Evolutionary conservation across 2,329 filamentous ascomycete species (phyloP).

Genomic region (Elsinoe fawcettii): DNA sequence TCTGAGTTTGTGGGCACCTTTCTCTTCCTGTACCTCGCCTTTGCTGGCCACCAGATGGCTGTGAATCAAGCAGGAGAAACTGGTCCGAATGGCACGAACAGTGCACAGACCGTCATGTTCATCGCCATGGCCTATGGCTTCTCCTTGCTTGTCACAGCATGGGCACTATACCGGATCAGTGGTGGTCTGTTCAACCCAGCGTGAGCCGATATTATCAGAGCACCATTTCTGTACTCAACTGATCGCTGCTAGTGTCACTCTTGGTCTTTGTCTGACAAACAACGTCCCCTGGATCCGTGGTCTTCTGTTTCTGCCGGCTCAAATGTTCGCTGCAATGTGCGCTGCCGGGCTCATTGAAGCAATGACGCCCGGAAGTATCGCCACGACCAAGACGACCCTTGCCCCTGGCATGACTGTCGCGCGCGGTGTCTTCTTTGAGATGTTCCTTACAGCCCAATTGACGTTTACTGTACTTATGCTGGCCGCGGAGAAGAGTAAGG

Average conservation of each 20-base stretch:
- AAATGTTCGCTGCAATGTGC: constrained; percentile 26
- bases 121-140: constrained; percentile 28
- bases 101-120: constrained; percentile 24
- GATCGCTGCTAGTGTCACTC: constrained; percentile 20
- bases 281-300: constrained; percentile 24
- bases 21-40: constrained; percentile 31
- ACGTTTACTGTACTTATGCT: constrained; percentile 31
- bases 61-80: constrained; percentile 21
- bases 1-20: constrained; percentile 31
- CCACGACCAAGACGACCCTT: constrained; percentile 25
- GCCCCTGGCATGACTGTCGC: constrained; percentile 23
- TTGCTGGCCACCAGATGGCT: constrained; percentile 24
- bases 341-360: constrained; percentile 26
- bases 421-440: constrained; percentile 30
- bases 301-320: constrained; percentile 24
- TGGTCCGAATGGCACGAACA: constrained; percentile 19
- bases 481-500: constrained; percentile 30
- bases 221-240: neutral
- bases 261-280: constrained; percentile 26
- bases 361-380: constrained; percentile 27
- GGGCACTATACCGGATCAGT: constrained; percentile 26
- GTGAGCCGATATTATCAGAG: constrained; percentile 7
- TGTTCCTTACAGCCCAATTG: constrained; percentile 28
- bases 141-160: constrained; percentile 26
- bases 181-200: constrained; percentile 26